These are phyloP conservation scores for Pseudogymnoascus destructans DNA, from an alignment of 2,329 filamentous ascomycete species.

Conservation along the genomic window DNA sequence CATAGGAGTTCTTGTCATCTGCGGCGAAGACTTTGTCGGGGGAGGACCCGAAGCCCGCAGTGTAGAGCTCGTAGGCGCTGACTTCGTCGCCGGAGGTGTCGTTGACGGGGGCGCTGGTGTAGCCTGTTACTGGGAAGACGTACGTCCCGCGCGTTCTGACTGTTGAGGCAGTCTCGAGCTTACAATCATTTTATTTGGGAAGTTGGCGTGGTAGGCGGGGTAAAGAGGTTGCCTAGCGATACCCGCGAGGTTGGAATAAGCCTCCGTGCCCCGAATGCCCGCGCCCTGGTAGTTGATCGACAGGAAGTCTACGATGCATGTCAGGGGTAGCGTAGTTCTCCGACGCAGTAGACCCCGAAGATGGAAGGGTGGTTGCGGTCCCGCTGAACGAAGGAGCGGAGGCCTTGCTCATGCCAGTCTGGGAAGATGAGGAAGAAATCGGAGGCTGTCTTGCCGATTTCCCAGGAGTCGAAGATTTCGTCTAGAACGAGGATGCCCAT, in stretches of 20 bases:
- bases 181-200: slow-evolving; percentile 35
- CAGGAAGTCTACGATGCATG: slow-evolving; percentile 33
- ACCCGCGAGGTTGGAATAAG: slow-evolving; percentile 21
- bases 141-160: slow-evolving; percentile 39
- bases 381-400: slow-evolving; percentile 37
- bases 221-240: slow-evolving; percentile 25
- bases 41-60: slow-evolving; percentile 33
- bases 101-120: slow-evolving; percentile 29
- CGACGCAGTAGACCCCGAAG: slow-evolving; percentile 30
- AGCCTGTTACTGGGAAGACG: slow-evolving; percentile 36
- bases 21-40: slow-evolving; percentile 39
- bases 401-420: slow-evolving; percentile 41
- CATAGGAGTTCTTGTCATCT: slow-evolving; percentile 36
- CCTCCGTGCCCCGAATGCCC: slow-evolving; percentile 22
- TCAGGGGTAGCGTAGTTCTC: slow-evolving; percentile 35
- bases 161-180: slow-evolving; percentile 33
- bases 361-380: slow-evolving; percentile 43
- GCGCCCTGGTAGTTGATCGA: slow-evolving; percentile 45
- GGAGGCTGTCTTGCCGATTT: slow-evolving; percentile 31
- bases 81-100: slow-evolving; percentile 32
- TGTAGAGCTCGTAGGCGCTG: slow-evolving; percentile 40
- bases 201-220: slow-evolving; percentile 32
- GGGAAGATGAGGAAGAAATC: slow-evolving; percentile 39
- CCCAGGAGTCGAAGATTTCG: slow-evolving; percentile 42
- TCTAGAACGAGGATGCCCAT: slow-evolving; percentile 39